Evolutionary conservation across 225 moss, liverwort and hornwort species (phyloP).

Genomic region (Sphagnum contortum): DNA sequence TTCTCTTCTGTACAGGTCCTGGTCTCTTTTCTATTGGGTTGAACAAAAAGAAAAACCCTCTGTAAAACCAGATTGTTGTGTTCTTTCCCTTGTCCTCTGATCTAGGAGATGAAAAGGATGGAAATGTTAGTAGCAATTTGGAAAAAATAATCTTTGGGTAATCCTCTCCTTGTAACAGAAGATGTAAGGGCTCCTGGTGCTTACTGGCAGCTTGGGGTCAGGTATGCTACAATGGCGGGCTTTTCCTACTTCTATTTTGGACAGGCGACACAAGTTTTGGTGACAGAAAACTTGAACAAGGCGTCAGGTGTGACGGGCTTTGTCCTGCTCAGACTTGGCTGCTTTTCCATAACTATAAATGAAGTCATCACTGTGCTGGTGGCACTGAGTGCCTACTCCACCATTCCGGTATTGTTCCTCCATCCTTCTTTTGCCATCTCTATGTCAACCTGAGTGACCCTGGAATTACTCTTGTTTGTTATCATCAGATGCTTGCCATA

Average conservation of each 20-base stretch:
- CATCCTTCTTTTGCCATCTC: too few species aligned
- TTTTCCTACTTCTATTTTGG: conserved; percentile 78
- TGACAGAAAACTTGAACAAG: conserved; percentile 69
- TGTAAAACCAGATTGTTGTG: too few species aligned
- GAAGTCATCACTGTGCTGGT: conserved; percentile 66
- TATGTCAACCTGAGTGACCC: not conserved
- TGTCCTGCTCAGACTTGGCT: conserved; percentile 52
- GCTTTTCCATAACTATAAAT: conserved; percentile 46
- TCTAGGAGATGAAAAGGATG: too few species aligned
- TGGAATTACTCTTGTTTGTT: not conserved
- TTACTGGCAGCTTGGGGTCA: conserved; percentile 33
- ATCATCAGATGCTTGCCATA: too few species aligned
- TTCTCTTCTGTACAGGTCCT: too few species aligned
- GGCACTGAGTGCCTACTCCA: conserved; percentile 88
- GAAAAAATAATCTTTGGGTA: too few species aligned
- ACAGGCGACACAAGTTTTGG: conserved; percentile 57
- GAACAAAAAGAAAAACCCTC: too few species aligned
- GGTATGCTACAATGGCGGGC: conserved; percentile 69
- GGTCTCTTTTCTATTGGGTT: too few species aligned
- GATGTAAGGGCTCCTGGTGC: not conserved
- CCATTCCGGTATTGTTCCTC: conserved; percentile 48
- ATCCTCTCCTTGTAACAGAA: too few species aligned
- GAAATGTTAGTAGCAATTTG: too few species aligned
- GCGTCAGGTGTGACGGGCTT: conserved; percentile 76
- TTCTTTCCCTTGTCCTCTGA: too few species aligned